phyloP scores from a whole-genome alignment of 2,329 filamentous ascomycete genomes.

The Myriosclerotinia scirpicola region DNA sequence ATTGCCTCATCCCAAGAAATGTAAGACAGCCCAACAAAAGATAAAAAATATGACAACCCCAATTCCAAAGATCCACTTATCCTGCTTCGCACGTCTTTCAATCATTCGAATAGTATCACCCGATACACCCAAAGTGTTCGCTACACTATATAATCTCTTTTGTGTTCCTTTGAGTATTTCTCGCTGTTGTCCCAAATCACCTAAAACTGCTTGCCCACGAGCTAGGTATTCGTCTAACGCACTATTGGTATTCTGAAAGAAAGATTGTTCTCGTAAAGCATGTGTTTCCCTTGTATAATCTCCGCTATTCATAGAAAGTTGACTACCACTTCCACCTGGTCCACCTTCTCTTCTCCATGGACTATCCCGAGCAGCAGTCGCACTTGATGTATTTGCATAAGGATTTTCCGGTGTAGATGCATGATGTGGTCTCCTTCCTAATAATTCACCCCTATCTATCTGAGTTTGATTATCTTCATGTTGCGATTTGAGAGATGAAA shows the following conservation, averaged over 20 bases:
- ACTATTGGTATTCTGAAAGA: constrained; percentile 77
- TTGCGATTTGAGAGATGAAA: constrained; percentile 74
- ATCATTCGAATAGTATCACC: constrained; percentile 98
- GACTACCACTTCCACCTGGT: constrained; percentile 24
- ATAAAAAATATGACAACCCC: constrained; percentile 83
- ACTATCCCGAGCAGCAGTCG: constrained; percentile 28
- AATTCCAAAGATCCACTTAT: constrained; percentile 96
- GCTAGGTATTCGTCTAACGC: constrained; percentile 95
- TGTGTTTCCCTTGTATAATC: constrained; percentile 75
- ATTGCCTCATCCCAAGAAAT: constrained; percentile 66
- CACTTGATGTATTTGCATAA: constrained; percentile 62
- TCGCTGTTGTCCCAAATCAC: constrained; percentile 83
- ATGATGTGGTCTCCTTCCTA: constrained; percentile 84
- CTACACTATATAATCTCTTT: constrained; percentile 84
- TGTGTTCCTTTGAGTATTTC: constrained; percentile 97
- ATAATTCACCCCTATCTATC: constrained; percentile 72
- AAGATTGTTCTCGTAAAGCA: constrained; percentile 84
- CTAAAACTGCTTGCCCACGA: constrained; percentile 83
- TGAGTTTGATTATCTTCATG: constrained; percentile 71
- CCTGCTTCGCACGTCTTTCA: constrained; percentile 84
- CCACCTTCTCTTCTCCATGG: constrained; percentile 38
- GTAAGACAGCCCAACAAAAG: constrained; percentile 90
- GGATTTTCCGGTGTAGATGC: constrained; percentile 85
- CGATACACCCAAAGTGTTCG: constrained; percentile 88
- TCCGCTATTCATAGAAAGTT: constrained; percentile 51